A percentile compares a stretch with the other conserved stretches of the same genome.
Conservation (phyloP, 306 rosid genomes). For the Rubus parviflorus region DNA sequence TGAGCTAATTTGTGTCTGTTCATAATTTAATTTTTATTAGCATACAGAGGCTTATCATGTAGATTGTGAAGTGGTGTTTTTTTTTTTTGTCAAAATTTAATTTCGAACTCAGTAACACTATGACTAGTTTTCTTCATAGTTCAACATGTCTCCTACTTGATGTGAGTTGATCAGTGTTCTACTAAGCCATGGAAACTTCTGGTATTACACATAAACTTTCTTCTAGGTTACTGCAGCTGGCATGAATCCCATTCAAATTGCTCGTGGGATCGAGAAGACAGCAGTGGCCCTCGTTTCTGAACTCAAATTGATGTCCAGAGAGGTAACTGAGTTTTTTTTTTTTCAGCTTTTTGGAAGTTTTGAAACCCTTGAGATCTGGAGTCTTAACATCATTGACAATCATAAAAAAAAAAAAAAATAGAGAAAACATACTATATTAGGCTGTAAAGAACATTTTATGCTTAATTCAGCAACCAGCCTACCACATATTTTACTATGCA, state of each 20-base stretch:
- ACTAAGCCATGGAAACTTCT: neutral
- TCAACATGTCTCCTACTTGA: neutral
- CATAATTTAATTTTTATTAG: neutral
- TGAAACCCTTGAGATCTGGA: neutral
- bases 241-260: slow-evolving; percentile 87
- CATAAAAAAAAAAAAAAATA: neutral
- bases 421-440: neutral
- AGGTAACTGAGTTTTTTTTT: slow-evolving; percentile 42
- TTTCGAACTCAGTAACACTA: neutral
- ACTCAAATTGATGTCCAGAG: slow-evolving; percentile 74
- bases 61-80: neutral
- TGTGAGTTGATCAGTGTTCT: neutral
- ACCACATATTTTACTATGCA: slow-evolving; percentile 35
- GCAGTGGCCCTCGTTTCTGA: slow-evolving; percentile 78
- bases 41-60: neutral
- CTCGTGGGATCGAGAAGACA: slow-evolving; percentile 87
- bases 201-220: slow-evolving; percentile 6
- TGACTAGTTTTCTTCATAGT: neutral
- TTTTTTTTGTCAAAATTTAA: neutral
- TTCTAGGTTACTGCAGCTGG: slow-evolving; percentile 85
- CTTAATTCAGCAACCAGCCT: slow-evolving; percentile 28
- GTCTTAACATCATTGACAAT: neutral
- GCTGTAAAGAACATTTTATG: neutral
- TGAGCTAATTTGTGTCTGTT: neutral
- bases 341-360: neutral